phyloP scores from a whole-genome alignment of 306 rosid species.

The Fagus sylvatica region DNA sequence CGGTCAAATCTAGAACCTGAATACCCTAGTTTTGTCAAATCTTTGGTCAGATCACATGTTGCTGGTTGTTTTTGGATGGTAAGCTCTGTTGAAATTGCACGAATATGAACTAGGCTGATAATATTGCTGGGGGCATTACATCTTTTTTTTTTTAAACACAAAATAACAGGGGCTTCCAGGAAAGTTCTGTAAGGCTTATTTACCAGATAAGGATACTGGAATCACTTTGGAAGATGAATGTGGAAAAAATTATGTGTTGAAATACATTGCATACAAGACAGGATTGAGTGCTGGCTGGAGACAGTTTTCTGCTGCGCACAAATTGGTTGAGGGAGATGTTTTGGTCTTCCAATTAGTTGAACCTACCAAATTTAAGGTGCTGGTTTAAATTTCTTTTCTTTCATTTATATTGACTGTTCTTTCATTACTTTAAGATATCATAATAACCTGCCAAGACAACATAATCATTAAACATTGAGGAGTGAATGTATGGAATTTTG shows the following conservation, averaged over 20 bases:
- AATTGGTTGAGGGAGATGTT: constrained; percentile 83
- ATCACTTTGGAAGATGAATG: constrained; percentile 76
- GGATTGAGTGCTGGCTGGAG: constrained; percentile 97
- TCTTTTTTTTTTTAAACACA: background rate
- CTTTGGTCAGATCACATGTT: constrained; percentile 85
- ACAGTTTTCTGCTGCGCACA: constrained; percentile 82
- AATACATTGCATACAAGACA: constrained; percentile 79
- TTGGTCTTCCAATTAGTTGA: constrained; percentile 82
- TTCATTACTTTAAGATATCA: background rate
- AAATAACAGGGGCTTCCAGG: constrained; percentile 69
- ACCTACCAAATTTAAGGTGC: constrained; percentile 81
- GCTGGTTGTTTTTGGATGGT: constrained; percentile 96
- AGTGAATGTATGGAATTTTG: background rate
- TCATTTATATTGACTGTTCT: background rate
- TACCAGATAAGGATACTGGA: constrained; percentile 64
- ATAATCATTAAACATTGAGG: background rate
- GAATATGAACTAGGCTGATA: background rate
- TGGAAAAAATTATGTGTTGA: constrained; percentile 59
- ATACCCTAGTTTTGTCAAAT: constrained; percentile 86
- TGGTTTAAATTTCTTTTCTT: constrained; percentile 8
- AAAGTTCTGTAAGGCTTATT: constrained; percentile 67
- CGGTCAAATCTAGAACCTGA: constrained; percentile 45
- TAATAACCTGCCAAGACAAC: background rate
- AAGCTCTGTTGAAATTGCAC: constrained; percentile 15
- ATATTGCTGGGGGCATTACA: background rate